These are phyloP conservation scores for Coelastrella sp. DNA, from an alignment of 139 green algal species.

Conservation along the genomic window DNA sequence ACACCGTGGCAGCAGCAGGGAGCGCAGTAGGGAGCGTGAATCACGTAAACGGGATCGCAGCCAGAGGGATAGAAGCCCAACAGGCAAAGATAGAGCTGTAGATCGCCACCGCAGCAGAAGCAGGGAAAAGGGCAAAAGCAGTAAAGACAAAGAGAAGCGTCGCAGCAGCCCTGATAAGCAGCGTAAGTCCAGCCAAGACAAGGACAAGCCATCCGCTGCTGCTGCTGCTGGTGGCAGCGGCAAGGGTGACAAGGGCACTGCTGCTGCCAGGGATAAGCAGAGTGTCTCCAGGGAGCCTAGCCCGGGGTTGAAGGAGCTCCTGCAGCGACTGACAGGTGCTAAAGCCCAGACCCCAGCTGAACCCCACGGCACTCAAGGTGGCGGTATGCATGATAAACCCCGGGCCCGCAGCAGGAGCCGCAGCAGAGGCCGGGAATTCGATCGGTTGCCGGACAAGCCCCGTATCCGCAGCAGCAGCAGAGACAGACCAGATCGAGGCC, in stretches of 20 bases:
- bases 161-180: not conserved
- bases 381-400: too few relatives aligned
- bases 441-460: not conserved
- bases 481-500: not conserved
- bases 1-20: not conserved
- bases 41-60: not conserved
- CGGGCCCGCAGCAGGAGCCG: not conserved
- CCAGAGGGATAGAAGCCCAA: not conserved
- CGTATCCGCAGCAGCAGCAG: not conserved
- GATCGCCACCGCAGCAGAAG: not conserved
- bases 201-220: too few relatives aligned
- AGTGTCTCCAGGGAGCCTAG: not conserved
- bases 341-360: too few relatives aligned
- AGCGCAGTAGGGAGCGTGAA: constrained; percentile 1
- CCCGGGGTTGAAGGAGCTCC: not conserved
- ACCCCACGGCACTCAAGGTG: too few relatives aligned
- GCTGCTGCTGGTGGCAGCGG: too few relatives aligned
- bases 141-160: not conserved
- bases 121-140: not conserved
- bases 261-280: not conserved
- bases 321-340: not conserved
- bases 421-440: not conserved
- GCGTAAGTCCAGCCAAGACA: too few relatives aligned
- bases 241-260: too few relatives aligned
- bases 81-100: not conserved